A percentile compares a stretch with the other conserved stretches of the same genome.
phyloP scores from a whole-genome alignment of 2,329 filamentous ascomycete species.

The Aspergillus ibericus region DNA sequence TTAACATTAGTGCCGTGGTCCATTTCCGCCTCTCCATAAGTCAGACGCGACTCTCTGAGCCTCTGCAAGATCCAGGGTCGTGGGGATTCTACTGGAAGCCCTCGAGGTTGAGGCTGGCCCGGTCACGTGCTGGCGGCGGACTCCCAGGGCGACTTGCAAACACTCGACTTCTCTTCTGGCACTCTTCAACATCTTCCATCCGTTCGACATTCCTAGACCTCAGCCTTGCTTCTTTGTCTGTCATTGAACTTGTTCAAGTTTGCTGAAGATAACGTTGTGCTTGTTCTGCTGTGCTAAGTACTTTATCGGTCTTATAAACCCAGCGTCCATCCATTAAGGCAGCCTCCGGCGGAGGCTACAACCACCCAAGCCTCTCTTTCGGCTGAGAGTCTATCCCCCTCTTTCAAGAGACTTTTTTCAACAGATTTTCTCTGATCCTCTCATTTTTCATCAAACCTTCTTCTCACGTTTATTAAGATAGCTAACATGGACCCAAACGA shows the following conservation, averaged over 20 bases:
- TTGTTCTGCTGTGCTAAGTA: background rate
- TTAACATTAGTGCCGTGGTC: too few relatives aligned
- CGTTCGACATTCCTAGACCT: too few relatives aligned
- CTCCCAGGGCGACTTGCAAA: background rate
- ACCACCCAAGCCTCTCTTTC: background rate
- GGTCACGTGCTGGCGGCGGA: constrained; percentile 1
- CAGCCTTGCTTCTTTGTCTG: background rate
- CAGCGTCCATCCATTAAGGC: background rate
- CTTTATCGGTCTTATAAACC: background rate
- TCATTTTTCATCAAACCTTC: background rate
- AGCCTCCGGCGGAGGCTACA: background rate
- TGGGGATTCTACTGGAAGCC: background rate
- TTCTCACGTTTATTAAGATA: background rate
- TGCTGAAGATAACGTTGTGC: background rate
- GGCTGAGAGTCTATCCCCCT: background rate
- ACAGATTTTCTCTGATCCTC: background rate
- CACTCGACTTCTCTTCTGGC: background rate
- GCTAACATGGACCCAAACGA: constrained; percentile 12
- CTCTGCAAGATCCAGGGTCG: too few relatives aligned
- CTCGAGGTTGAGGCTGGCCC: background rate
- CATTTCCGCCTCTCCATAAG: too few relatives aligned
- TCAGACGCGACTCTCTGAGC: too few relatives aligned
- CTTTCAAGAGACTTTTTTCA: background rate
- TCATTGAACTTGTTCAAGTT: background rate
- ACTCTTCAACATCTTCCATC: background rate